These are phyloP conservation scores for Coprinopsis sp. DNA, from an alignment of 768 basidiomycete species.

Conservation along the genomic window DNA sequence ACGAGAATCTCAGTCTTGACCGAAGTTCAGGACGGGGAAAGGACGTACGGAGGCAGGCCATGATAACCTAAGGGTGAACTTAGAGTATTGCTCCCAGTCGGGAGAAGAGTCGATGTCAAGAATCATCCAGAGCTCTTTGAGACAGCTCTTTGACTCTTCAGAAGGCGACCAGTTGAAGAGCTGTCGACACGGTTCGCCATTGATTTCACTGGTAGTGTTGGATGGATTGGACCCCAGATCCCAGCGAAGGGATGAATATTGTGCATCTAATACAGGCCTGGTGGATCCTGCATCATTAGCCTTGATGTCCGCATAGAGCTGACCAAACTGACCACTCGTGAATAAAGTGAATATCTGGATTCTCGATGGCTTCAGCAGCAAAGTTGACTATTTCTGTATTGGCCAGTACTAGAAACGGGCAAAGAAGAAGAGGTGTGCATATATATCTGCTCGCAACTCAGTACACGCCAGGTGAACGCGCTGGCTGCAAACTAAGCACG, in stretches of 20 bases:
- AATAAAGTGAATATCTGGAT: conserved; percentile 16
- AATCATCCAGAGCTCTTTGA: conserved; percentile 44
- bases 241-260: conserved; percentile 30
- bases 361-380: conserved; percentile 23
- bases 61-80: conserved; percentile 50
- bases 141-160: conserved; percentile 21
- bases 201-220: conserved; percentile 21
- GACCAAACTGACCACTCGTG: conserved; percentile 25
- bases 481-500: no score
- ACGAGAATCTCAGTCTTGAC: not conserved
- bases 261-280: conserved; percentile 38
- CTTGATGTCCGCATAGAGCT: not conserved
- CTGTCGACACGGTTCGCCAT: conserved; percentile 21
- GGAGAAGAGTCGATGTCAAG: conserved; percentile 41
- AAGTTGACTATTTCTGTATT: conserved; percentile 71
- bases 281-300: not conserved
- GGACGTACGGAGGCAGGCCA: conserved; percentile 53
- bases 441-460: no score
- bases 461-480: no score
- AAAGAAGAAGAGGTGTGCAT: not conserved
- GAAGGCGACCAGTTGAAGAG: conserved; percentile 12
- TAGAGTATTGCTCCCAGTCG: conserved; percentile 35
- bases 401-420: conserved; percentile 26
- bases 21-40: not conserved
- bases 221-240: conserved; percentile 39